phyloP scores from a whole-genome alignment of 352 stramenopile genomes.

The Salisapilia sapeloensis region DNA sequence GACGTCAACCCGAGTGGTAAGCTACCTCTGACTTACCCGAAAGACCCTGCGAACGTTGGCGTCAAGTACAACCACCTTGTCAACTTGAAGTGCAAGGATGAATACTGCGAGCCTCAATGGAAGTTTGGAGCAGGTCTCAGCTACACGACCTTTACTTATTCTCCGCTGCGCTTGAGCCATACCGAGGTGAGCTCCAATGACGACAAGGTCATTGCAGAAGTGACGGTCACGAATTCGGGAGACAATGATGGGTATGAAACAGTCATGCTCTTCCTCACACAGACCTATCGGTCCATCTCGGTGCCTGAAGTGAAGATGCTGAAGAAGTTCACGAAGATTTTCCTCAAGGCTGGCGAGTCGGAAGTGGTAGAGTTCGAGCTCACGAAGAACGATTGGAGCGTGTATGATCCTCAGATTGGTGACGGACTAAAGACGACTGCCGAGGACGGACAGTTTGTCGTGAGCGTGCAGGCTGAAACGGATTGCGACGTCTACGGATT shows the following conservation, averaged over 20 bases:
- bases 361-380: constrained; percentile 6
- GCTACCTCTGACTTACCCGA: constrained; percentile 48
- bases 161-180: constrained; percentile 13
- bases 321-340: constrained; percentile 27
- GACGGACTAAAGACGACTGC: constrained; percentile 20
- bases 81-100: too few relatives aligned
- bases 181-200: constrained; percentile 6
- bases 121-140: constrained; percentile 63
- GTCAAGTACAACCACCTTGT: too few relatives aligned
- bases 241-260: constrained; percentile 18
- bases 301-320: constrained; percentile 15
- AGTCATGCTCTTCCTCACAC: constrained; percentile 16
- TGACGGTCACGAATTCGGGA: constrained; percentile 11
- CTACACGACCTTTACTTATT: constrained; percentile 52
- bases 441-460: constrained; percentile 29
- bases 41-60: constrained; percentile 27
- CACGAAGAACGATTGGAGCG: constrained; percentile 12
- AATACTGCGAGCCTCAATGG: constrained; percentile 43
- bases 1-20: constrained; percentile 29
- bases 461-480: constrained; percentile 42
- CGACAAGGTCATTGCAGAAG: constrained; percentile 3
- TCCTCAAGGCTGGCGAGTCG: constrained; percentile 4
- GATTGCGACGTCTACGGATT: constrained; percentile 19
- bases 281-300: constrained; percentile 5
- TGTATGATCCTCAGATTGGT: constrained; percentile 38